Conservation (phyloP, 306 rosid species). For the Alnus glutinosa region DNA sequence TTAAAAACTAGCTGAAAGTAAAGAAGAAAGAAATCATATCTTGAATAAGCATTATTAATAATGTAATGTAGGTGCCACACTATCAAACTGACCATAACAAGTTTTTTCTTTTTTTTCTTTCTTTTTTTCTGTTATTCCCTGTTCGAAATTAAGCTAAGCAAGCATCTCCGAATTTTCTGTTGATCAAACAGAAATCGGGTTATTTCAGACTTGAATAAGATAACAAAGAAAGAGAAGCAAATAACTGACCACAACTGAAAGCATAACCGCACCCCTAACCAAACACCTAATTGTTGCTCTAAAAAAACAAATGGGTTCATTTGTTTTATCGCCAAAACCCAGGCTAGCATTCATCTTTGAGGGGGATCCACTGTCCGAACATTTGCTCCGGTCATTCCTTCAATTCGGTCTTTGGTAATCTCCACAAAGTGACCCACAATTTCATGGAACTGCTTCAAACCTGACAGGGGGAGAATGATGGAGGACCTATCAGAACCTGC, state of each 20-base stretch:
- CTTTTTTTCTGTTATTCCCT: conserved; percentile 49
- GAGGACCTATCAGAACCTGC: conserved; percentile 99
- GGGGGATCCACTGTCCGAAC: conserved; percentile 96
- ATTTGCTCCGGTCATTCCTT: conserved; percentile 90
- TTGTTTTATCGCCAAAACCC: conserved; percentile 46
- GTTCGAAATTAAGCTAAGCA: conserved; percentile 46
- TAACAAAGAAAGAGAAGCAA: conserved; percentile 44
- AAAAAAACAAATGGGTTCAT: conserved; percentile 39
- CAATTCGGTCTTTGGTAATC: conserved; percentile 91
- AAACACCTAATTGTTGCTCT: conserved; percentile 57
- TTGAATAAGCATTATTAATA: conserved; percentile 56
- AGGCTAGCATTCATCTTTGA: conserved; percentile 63
- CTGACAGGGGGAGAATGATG: conserved; percentile 96
- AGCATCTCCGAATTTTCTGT: conserved; percentile 52
- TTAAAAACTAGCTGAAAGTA: conserved; percentile 15
- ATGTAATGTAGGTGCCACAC: conserved; percentile 42
- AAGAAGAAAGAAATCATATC: conserved; percentile 16
- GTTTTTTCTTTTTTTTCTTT: conserved; percentile 30
- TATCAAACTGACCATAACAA: conserved; percentile 51
- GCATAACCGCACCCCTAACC: conserved; percentile 35
- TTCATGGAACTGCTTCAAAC: conserved; percentile 96
- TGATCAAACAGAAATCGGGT: conserved; percentile 60
- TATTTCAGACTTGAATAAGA: conserved; percentile 67
- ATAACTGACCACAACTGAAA: conserved; percentile 42
- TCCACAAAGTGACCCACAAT: conserved; percentile 98